phyloP scores from a whole-genome alignment of 371 early-diverging fungal genomes.

The Parasitella parasitica region DNA sequence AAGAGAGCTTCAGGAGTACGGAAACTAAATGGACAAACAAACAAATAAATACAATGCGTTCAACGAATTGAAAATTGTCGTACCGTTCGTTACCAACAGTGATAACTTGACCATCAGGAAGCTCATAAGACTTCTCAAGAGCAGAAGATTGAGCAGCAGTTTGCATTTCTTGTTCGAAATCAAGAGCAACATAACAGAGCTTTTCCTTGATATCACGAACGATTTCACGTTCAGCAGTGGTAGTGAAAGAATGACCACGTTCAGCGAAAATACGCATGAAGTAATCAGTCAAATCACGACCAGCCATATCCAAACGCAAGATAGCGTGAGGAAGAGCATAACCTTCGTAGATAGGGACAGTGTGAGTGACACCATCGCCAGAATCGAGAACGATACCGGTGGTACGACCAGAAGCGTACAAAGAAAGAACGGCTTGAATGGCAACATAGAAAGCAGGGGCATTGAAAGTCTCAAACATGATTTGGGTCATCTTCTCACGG shows the following conservation, averaged over 20 bases:
- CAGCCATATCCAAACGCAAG: conserved; percentile 93
- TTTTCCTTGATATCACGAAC: conserved; percentile 99
- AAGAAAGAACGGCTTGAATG: conserved; percentile 98
- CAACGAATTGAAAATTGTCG: background rate
- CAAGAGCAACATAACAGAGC: conserved; percentile 98
- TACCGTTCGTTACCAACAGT: conserved; percentile 96
- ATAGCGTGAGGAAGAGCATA: conserved; percentile 99
- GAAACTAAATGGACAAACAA: conserved; percentile 62
- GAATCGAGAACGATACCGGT: conserved; percentile 99
- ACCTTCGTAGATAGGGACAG: conserved; percentile 99
- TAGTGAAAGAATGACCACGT: conserved; percentile 98
- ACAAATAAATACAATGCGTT: background rate
- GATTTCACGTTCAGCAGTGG: conserved; percentile 99
- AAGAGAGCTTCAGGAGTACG: conserved; percentile 99
- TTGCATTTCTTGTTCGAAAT: conserved; percentile 98
- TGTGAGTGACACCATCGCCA: conserved; percentile 99
- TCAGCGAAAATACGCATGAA: conserved; percentile 97
- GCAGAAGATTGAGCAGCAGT: conserved; percentile 92
- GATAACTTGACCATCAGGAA: conserved; percentile 99
- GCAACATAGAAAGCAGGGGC: conserved; percentile 99
- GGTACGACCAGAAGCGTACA: conserved; percentile 99
- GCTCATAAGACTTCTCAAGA: conserved; percentile 97
- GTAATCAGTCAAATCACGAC: conserved; percentile 98
- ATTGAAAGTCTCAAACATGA: conserved; percentile 99
- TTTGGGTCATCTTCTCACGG: conserved; percentile 99